These are phyloP conservation scores for Aspergillus pseudotamarii DNA, from an alignment of 2,329 filamentous ascomycete genomes.

Conservation along the genomic window DNA sequence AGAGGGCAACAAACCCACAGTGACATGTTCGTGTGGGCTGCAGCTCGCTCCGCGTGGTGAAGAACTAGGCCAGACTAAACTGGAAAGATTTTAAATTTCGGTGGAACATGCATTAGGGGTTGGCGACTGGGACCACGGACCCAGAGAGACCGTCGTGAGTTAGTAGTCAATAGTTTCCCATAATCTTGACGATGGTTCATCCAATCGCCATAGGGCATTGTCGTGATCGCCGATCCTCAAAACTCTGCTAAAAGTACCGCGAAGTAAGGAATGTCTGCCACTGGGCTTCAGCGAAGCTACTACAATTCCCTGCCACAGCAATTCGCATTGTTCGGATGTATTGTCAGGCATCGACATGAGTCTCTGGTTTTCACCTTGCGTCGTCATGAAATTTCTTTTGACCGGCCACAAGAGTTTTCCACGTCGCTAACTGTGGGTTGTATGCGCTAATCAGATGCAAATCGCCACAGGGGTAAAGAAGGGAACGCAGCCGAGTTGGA, in stretches of 20 bases:
- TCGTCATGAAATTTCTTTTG: background rate
- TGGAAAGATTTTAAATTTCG: conserved; percentile 5
- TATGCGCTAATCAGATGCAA: background rate
- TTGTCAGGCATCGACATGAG: background rate
- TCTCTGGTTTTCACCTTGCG: background rate
- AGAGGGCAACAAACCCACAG: conserved; percentile 2
- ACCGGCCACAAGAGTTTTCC: background rate
- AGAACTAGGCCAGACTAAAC: background rate
- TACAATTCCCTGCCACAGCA: background rate
- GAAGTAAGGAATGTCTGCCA: conserved; percentile 7
- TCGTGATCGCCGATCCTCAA: conserved; percentile 14
- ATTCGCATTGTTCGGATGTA: background rate
- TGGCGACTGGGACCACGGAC: conserved; percentile 2
- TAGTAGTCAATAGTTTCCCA: conserved; percentile 18
- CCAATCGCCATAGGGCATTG: conserved; percentile 9
- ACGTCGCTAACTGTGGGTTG: background rate
- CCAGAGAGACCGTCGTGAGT: conserved; percentile 6
- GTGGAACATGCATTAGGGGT: conserved; percentile 16
- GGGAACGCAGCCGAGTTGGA: background rate
- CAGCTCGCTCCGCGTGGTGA: conserved; percentile 1
- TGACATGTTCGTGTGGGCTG: conserved; percentile 5
- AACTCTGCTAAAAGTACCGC: background rate
- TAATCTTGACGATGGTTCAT: conserved; percentile 9
- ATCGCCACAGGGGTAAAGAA: background rate
- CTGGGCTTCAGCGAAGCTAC: background rate